These are phyloP conservation scores for Musa beccarii DNA, from an alignment of 176 grass and related monocot genomes.

Conservation along the genomic window DNA sequence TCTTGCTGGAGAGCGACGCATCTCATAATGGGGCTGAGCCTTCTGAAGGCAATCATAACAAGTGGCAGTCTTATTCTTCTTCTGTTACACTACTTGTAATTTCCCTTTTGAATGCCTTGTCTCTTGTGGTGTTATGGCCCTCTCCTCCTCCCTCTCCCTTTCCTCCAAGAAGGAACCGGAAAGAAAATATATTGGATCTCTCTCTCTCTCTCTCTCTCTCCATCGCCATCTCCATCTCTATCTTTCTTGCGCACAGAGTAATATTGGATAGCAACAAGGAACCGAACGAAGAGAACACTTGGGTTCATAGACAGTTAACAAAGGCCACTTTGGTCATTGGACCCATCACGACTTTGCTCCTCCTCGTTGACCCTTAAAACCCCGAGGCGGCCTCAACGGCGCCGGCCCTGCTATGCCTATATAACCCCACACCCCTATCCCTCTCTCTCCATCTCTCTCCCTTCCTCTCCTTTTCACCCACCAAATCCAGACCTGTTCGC, in stretches of 20 bases:
- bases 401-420: constrained; percentile 31
- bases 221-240: not conserved
- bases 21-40: not conserved
- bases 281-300: not conserved
- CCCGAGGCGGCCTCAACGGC: constrained; percentile 59
- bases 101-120: constrained; percentile 15
- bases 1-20: not conserved
- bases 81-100: constrained; percentile 22
- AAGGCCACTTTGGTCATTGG: constrained; percentile 9
- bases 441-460: not conserved
- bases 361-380: constrained; percentile 54
- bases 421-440: not conserved
- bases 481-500: not conserved
- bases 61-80: constrained; percentile 37
- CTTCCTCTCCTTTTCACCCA: not conserved
- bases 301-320: not conserved
- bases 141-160: not conserved
- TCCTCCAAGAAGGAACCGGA: constrained; percentile 6
- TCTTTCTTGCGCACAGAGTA: not conserved
- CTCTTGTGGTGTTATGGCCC: constrained; percentile 19
- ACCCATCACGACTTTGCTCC: not conserved
- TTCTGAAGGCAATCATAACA: constrained; percentile 25
- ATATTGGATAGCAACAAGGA: not conserved
- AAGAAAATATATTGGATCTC: not conserved
- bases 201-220: too few relatives aligned